Evolutionary conservation across 345 rosid species (phyloP).

Genomic region (Eucalyptus sp.): DNA sequence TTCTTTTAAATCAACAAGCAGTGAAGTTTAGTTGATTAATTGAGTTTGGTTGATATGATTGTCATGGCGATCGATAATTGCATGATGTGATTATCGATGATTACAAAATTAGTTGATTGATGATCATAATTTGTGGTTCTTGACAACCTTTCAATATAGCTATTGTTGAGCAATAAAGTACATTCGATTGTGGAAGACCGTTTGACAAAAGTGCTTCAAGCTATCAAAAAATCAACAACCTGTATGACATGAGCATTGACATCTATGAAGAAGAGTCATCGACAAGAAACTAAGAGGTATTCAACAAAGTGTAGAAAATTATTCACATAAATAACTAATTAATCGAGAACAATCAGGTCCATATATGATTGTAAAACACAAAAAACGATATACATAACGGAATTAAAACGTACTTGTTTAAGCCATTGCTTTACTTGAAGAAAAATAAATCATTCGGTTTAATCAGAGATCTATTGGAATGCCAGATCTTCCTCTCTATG

Average conservation of each 20-base stretch:
- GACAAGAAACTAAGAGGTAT: neutral
- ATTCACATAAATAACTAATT: no score
- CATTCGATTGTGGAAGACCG: neutral
- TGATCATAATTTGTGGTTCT: neutral
- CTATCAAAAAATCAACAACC: neutral
- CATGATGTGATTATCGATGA: neutral
- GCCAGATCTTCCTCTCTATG: fast-evolving
- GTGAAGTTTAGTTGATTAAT: neutral
- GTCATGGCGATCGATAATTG: neutral
- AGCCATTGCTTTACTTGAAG: no score
- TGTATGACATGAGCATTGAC: neutral
- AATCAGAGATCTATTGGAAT: no score
- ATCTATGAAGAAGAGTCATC: neutral
- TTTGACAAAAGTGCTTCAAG: neutral
- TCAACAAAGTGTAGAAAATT: neutral
- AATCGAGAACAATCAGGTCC: no score
- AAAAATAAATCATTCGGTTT: no score
- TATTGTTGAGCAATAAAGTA: neutral
- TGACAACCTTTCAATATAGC: neutral
- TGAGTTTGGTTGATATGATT: neutral
- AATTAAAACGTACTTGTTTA: fast-evolving
- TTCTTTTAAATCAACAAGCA: neutral
- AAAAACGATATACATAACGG: fast-evolving
- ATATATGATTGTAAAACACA: no score
- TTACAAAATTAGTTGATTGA: neutral